phyloP scores from a whole-genome alignment of 495 filamentous ascomycete species.

The Penicillium goetzii region DNA sequence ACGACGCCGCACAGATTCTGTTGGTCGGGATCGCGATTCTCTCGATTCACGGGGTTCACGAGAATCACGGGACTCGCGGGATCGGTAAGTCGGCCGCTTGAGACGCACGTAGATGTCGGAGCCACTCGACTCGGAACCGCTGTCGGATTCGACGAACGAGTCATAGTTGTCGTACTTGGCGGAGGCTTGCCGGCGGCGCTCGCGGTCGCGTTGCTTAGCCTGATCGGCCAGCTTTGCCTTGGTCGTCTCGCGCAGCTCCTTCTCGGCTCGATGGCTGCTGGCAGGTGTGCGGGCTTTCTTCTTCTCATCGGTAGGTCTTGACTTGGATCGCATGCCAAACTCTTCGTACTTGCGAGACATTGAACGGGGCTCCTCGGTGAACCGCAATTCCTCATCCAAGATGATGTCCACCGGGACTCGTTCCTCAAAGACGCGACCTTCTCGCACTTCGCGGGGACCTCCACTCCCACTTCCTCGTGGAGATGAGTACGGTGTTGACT shows the following conservation, averaged over 20 bases:
- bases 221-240: constrained; percentile 40
- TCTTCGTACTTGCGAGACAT: constrained; percentile 50
- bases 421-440: constrained; percentile 52
- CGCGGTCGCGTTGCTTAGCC: constrained; percentile 55
- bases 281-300: constrained; percentile 40
- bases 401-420: constrained; percentile 44
- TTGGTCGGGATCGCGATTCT: constrained; percentile 26
- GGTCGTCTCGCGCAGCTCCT: constrained; percentile 38
- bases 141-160: constrained; percentile 37
- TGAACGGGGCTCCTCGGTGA: constrained; percentile 41
- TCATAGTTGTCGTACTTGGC: constrained; percentile 45
- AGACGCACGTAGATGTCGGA: constrained; percentile 27
- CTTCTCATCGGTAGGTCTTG: constrained; percentile 41
- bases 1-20: constrained; percentile 25
- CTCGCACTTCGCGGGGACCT: constrained; percentile 47
- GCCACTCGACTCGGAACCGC: constrained; percentile 38
- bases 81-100: constrained; percentile 27
- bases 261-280: constrained; percentile 30
- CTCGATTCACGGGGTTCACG: constrained; percentile 7
- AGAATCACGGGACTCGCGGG: constrained; percentile 18
- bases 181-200: constrained; percentile 50
- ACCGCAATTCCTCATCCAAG: constrained; percentile 46
- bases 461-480: constrained; percentile 30
- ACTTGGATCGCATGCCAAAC: constrained; percentile 41
- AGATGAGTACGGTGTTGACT: constrained; percentile 23